Percentiles rank a stretch among this genome's conserved stretches.
Conservation (phyloP, 73 alveolate genomes). For the Durusdinium trenchii region DNA sequence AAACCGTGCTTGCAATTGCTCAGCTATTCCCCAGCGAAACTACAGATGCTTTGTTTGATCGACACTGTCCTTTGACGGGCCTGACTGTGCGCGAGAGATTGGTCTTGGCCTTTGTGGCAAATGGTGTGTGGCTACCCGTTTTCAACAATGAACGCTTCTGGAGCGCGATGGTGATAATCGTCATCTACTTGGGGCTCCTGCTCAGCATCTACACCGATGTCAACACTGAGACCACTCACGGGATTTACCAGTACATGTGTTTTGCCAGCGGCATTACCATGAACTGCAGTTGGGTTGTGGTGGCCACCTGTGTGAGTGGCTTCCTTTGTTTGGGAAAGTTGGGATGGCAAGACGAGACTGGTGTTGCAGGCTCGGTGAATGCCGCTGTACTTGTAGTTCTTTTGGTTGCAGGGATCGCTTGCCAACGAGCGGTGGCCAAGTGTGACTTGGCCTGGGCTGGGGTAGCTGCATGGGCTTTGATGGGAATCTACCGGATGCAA, state of each 20-base stretch:
- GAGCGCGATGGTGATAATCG: conserved; percentile 7
- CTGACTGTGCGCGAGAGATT: conserved; percentile 23
- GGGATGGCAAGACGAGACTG: conserved; percentile 41
- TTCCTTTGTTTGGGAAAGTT: conserved; percentile 9
- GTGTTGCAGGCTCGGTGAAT: conserved; percentile 29
- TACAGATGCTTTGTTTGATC: not conserved
- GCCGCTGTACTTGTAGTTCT: not conserved
- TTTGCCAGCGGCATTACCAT: conserved; percentile 40
- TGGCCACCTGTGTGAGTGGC: conserved; percentile 48
- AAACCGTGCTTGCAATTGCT: conserved; percentile 17
- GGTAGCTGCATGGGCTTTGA: conserved; percentile 65
- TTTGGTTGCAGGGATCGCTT: not conserved
- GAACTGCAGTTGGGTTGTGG: conserved; percentile 83
- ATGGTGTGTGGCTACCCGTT: conserved; percentile 69
- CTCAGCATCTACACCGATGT: conserved; percentile 43
- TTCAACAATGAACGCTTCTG: conserved; percentile 73
- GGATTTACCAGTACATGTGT: not conserved
- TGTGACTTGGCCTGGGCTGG: conserved; percentile 44
- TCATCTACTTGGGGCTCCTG: conserved; percentile 17
- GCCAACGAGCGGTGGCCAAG: not conserved
- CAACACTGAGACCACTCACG: not conserved
- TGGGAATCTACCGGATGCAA: conserved; percentile 76
- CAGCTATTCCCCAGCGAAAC: conserved; percentile 25
- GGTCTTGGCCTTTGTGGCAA: conserved; percentile 25
- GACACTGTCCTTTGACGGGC: not conserved